Conservation (phyloP, 2,329 filamentous ascomycete species). For the Domatiomyces globalis region DNA sequence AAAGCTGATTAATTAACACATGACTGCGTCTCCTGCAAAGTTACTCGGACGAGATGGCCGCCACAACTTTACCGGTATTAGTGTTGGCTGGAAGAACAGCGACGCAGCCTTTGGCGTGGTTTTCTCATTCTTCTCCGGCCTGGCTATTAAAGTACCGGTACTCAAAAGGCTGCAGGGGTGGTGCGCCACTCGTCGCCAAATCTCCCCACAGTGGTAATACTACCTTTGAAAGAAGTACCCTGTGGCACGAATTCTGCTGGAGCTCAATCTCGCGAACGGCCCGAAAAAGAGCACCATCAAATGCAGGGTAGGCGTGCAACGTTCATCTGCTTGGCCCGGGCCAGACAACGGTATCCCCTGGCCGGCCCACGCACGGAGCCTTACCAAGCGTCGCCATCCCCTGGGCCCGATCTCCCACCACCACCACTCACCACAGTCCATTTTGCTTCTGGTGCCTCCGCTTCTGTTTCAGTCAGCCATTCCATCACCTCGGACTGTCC, state of each 20-base stretch:
- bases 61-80: no score
- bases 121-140: no score
- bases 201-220: background rate
- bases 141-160: no score
- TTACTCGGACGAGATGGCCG: no score
- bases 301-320: background rate
- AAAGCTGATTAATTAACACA: no score
- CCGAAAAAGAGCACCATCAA: background rate
- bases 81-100: no score
- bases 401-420: slow-evolving; percentile 6
- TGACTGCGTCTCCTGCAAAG: no score
- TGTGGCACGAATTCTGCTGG: background rate
- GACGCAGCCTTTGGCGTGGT: no score
- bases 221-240: background rate
- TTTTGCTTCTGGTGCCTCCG: background rate
- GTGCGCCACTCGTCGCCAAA: background rate
- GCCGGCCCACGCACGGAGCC: background rate
- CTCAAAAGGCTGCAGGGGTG: no score
- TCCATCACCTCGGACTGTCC: background rate
- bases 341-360: background rate
- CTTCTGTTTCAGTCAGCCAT: background rate
- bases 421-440: background rate
- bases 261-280: background rate
- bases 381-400: slow-evolving; percentile 7
- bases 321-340: background rate